Base-by-base conservation (phyloP, 2,329 filamentous ascomycete species). In the Elsinoe perseae region DNA sequence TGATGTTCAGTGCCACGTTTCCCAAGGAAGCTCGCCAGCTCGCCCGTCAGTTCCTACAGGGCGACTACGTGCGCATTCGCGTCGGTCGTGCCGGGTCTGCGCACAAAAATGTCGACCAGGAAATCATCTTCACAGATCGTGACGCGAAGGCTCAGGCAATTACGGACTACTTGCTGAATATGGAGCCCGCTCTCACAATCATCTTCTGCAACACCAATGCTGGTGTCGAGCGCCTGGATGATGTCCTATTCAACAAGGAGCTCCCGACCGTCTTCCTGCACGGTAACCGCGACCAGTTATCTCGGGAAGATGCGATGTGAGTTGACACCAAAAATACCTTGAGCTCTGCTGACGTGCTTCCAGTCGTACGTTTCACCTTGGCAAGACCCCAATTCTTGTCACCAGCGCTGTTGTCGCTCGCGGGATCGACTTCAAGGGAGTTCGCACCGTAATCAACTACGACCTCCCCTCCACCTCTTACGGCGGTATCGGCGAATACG, bases 1-100 rank as follows among this genome's bases (percentile, higher is more conserved):
- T 95, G 72, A 86, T 98, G 75, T 97, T 97, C 70, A 95, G 90
- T 0, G 93, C 93, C 0, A 97, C 93, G 0, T 97, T 98, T 71
- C 89, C 91, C 38, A 90, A 87, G 73, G 75, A 75, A 0, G 83
- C 88, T 61, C 88, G 90, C 27, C 78, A 85, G 21, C 73, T 97
- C 12, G 92, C 91, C 9, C 83, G 82, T 58, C 78, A 86, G 25
- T 87, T 91, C 65, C 81, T 98, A 57, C 77, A 85, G 0, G 76
- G 81, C 9, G 82, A 88, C 40, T 84, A 89, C 64, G 78, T 95
- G 52, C 87, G 87, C 20, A 84, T 98, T 69, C 86, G 84, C 42
- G 87, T 97, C 61, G 93, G 93, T 27, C 88, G 92, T 64, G 83
- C 89, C 23, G 93, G 93, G 30, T 89, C 86, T 62, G 84, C 87